Base-by-base conservation (phyloP, 495 filamentous ascomycete genomes). In the Zalerion maritima region DNA sequence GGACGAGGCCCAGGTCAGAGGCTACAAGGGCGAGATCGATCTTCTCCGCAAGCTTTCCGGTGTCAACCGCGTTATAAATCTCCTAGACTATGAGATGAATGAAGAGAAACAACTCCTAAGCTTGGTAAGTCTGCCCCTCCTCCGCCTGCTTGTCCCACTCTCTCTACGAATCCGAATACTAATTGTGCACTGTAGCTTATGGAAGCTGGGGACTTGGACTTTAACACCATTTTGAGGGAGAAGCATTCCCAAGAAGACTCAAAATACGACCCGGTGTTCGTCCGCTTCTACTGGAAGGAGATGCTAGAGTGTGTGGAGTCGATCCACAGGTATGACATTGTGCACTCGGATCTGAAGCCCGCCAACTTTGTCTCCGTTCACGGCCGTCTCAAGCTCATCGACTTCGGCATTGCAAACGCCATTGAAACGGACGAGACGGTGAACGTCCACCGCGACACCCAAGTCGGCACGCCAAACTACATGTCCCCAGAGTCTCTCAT, bases 21-120 rank as follows among this genome's bases (percentile, higher is more conserved):
- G 91, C 1, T 97, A 84, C 57, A 94, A 94, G 50, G 89, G 91
- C 16, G 89, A 97, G 52, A 97, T 97, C 37, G 89, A 96, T 42
- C 60, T 97, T 9, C 63, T 97, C 13, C 76, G 73, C 41, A 81
- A 78, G 42, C 54, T 97, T 17, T 65, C 73, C 18, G 78, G 79
- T 28, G 76, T 92, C 3, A 84, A 94, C 34, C 69, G 89, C 8
- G 89, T 96, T 0, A 80, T 96, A 17, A 73, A 77, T 9, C 55
- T 96, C 3, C 87, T 81, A 40, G 91, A 96, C 50, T 94, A 75
- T 60, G 87, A 97, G 46, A 60, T 94, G 38, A 94, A 96, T 43
- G 70, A 78, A 16, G 76, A 83, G 35, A 89, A 92, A 45, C 74
- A 89, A 38, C 73, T 71, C 22, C 67, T 97, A 17, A 82, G 75